Conservation (phyloP, 345 rosid species). For the Eucalyptus rudis region DNA sequence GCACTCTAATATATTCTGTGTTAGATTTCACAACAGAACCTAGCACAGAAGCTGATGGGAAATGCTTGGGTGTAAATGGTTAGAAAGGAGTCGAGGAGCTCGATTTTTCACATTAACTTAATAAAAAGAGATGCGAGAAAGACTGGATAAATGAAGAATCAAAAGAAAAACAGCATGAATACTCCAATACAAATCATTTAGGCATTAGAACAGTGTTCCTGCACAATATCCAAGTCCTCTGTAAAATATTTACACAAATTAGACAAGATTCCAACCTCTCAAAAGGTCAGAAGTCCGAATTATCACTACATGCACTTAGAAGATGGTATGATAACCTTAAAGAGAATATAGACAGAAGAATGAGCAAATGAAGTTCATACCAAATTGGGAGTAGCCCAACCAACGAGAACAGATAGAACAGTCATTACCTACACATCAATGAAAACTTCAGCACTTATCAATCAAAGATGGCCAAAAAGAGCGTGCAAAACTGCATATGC, state of each 20-base stretch:
- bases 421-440: constrained; percentile 61
- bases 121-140: not conserved
- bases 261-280: not conserved
- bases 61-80: not conserved
- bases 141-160: not conserved
- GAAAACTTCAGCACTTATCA: not conserved
- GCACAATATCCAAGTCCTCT: not conserved
- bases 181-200: not conserved
- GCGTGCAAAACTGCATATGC: not conserved
- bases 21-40: not conserved
- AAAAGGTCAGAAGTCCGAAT: not conserved
- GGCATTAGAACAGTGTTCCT: not conserved
- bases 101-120: not conserved
- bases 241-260: not conserved
- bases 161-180: not conserved
- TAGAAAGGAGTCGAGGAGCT: not conserved
- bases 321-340: not conserved
- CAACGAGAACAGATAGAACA: constrained; percentile 65
- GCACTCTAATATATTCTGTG: not conserved
- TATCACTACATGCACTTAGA: not conserved
- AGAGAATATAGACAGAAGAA: not conserved
- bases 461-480: not conserved
- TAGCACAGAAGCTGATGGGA: not conserved
- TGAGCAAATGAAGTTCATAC: constrained; percentile 23
- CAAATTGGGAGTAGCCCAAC: constrained; percentile 96